Evolutionary conservation across 2,329 filamentous ascomycete species (phyloP).

Genomic region (Diaporthe vaccinii): DNA sequence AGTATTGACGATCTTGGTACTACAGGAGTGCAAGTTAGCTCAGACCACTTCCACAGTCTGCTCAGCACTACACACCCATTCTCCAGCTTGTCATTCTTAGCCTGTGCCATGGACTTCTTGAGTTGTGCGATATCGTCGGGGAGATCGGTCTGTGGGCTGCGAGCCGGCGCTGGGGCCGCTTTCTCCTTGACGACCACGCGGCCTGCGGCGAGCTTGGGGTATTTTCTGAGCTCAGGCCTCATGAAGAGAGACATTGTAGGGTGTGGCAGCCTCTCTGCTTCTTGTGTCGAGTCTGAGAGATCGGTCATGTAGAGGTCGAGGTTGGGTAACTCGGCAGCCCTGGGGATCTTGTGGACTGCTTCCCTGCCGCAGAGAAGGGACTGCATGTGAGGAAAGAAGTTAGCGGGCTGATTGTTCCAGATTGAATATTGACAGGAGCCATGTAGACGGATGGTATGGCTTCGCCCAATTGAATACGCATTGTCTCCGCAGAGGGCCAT

Average conservation of each 20-base stretch:
- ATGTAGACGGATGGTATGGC: neutral
- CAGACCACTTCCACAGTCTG: constrained; percentile 39
- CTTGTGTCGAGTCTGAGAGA: constrained; percentile 61
- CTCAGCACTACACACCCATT: constrained; percentile 55
- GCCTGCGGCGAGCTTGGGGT: constrained; percentile 41
- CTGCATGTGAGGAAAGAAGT: constrained; percentile 50
- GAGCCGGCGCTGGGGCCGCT: constrained; percentile 39
- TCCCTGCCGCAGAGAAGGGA: constrained; percentile 66
- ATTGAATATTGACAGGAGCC: neutral
- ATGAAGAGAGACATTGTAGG: constrained; percentile 65
- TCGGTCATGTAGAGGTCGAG: constrained; percentile 71
- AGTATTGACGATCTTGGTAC: constrained; percentile 55
- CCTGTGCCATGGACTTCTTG: constrained; percentile 59
- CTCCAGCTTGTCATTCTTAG: constrained; percentile 59
- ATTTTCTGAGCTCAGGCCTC: constrained; percentile 50
- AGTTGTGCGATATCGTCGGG: constrained; percentile 62
- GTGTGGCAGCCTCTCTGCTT: constrained; percentile 63
- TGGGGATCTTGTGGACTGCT: constrained; percentile 48
- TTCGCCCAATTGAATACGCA: constrained; percentile 3
- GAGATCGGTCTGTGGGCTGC: constrained; percentile 52
- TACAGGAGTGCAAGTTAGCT: constrained; percentile 51
- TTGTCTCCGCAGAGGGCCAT: neutral
- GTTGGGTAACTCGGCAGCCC: constrained; percentile 58
- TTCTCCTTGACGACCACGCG: constrained; percentile 41
- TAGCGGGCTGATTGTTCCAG: constrained; percentile 7